A percentile compares a stretch with the other conserved stretches of the same genome.
Conservation (phyloP, 306 rosid species). For the Rosa persica region DNA sequence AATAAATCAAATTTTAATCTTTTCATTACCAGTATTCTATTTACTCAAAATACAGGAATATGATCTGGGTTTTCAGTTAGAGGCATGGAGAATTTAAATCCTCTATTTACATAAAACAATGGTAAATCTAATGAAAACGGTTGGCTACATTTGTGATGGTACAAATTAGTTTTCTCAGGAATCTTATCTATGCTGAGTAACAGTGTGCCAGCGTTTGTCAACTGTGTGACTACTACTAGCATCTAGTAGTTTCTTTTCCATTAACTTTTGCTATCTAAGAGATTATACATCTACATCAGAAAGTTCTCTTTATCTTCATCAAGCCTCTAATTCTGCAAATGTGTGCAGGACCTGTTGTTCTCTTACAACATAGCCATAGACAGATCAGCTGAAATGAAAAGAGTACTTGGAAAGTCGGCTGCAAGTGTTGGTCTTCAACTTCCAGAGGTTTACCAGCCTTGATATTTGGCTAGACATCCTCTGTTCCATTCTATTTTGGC, state of each 20-base stretch:
- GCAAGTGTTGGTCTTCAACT: conserved; percentile 91
- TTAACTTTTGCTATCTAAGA: neutral
- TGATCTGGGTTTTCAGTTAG: neutral
- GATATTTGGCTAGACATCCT: conserved; percentile 10
- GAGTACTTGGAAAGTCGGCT: conserved; percentile 82
- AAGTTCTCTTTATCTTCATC: neutral
- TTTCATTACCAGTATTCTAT: neutral
- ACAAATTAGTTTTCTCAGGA: neutral
- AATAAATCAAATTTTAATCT: neutral
- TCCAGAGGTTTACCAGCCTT: conserved; percentile 72
- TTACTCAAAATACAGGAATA: neutral
- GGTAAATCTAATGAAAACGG: neutral
- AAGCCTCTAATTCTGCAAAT: conserved; percentile 17
- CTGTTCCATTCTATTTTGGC: neutral
- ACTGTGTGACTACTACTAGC: neutral
- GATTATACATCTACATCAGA: neutral
- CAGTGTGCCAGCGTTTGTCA: neutral
- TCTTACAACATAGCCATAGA: conserved; percentile 93
- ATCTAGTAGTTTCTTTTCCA: neutral
- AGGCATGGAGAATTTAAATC: neutral
- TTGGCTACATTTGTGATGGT: neutral
- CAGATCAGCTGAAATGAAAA: conserved; percentile 77
- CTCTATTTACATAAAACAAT: neutral
- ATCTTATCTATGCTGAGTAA: neutral
- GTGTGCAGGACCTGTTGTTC: conserved; percentile 73